Percentiles rank a stretch among this genome's conserved stretches.
Evolutionary conservation across 306 rosid genomes (phyloP).

Genomic region (Cicer chorassanicum): DNA sequence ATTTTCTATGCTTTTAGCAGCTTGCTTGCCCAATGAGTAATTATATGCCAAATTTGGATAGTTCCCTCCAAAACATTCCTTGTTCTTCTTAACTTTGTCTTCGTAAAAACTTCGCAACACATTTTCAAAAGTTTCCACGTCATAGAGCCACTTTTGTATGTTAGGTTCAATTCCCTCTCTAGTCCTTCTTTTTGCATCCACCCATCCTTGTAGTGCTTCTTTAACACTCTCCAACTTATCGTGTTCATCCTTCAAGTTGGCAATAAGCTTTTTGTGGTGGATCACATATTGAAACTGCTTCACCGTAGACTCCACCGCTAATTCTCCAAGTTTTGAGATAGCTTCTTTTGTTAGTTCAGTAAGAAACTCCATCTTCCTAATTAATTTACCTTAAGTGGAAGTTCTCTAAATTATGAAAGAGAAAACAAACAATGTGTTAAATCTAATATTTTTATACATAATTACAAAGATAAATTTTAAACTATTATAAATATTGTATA

Average conservation of each 20-base stretch:
- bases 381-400: background rate
- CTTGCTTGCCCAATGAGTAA: background rate
- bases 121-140: background rate
- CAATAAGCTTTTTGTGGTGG: background rate
- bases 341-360: background rate
- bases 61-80: background rate
- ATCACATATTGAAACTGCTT: background rate
- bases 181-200: background rate
- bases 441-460: too few relatives aligned
- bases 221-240: background rate
- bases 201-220: background rate
- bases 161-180: background rate
- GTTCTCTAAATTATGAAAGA: background rate
- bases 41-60: background rate
- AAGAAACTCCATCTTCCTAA: constrained; percentile 11
- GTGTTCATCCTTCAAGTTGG: background rate
- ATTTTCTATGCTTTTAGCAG: background rate
- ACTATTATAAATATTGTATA: too few relatives aligned
- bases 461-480: too few relatives aligned
- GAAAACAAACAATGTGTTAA: background rate
- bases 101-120: background rate
- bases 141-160: background rate
- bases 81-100: background rate
- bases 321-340: constrained; percentile 1
- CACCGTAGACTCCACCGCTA: background rate